Base-by-base conservation (phyloP, 352 stramenopile genomes). In the Blastocystis sp. region DNA sequence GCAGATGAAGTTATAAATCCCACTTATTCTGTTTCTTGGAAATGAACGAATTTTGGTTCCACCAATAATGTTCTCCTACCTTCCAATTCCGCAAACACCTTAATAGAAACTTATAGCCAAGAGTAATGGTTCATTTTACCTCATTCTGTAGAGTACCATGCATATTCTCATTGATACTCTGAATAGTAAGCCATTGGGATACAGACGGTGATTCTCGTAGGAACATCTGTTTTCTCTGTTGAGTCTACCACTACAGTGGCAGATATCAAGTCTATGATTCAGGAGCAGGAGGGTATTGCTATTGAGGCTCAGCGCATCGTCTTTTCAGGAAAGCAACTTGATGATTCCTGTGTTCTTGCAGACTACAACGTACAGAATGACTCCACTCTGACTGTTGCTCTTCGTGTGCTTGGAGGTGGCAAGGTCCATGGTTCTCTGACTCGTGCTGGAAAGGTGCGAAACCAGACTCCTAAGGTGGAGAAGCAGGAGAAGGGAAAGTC, bases 371-470 rank as follows among this genome's bases (percentile, higher is more conserved):
- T 61, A 2, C 54, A 61, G 54, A 12, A 61, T 3, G 54, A 61
- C 3, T 61, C 54, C 39, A 90, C 88, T 32, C 88, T 90, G 1
- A 27, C 35, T 71, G 16, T 83, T 19, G 35, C 57, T 83, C 49
- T 83, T 24, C 52, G 71, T 43, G 37, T 83, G 52, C 39, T 39
- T 83, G 71, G 71, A 90, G 93, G 93, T 27, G 58, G 88, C 90
- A 96, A 96, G 93, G 96, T 99, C 91, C 97, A 99, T 94, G 97
- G 97, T 94, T 99, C 96, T 89, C 92, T 99, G 89, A 96, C 97
- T 91, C 97, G 97, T 97, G 97, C 97, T 91, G 97, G 97, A 95
- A 99, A 99, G 93, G 97, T 99, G 59, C 98, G 98, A 93, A 95
- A 95, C 90, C 96, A 99, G 92, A 99, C 97, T 63, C 97, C 96